Percentiles rank a stretch among this genome's conserved stretches.
These are phyloP conservation scores for Kalaharituber pfeilii DNA, from an alignment of 2,329 filamentous ascomycete genomes.

Conservation along the genomic window DNA sequence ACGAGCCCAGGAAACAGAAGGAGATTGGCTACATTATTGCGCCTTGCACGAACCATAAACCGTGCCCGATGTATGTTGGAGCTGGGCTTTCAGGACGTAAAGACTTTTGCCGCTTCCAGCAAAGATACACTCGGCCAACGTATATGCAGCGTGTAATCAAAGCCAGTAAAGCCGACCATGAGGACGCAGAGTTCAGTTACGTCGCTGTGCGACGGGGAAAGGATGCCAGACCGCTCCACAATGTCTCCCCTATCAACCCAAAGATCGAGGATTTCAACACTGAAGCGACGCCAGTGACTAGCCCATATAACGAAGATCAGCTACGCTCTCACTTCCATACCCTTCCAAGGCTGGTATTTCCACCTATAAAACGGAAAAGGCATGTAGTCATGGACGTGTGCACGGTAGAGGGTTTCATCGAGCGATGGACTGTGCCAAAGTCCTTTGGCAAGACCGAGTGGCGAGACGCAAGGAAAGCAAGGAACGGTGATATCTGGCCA, in stretches of 20 bases:
- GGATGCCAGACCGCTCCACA: constrained; percentile 28
- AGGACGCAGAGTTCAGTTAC: constrained; percentile 84
- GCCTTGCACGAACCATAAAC: constrained; percentile 72
- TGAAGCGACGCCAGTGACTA: constrained; percentile 9
- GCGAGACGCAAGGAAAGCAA: constrained; percentile 75
- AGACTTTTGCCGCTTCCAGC: constrained; percentile 79
- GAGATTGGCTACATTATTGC: constrained; percentile 49
- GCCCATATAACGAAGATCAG: constrained; percentile 17
- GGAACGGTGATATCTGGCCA: constrained; percentile 91
- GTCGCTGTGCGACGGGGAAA: constrained; percentile 66
- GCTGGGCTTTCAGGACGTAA: constrained; percentile 54
- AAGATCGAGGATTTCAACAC: constrained; percentile 32
- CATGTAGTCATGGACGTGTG: constrained; percentile 85
- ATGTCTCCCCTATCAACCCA: neutral
- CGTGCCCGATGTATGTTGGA: constrained; percentile 72
- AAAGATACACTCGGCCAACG: constrained; percentile 67
- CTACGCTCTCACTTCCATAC: constrained; percentile 40
- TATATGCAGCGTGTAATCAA: constrained; percentile 65
- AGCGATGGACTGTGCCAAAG: constrained; percentile 83
- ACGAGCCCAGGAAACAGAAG: constrained; percentile 25
- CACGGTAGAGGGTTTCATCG: constrained; percentile 65
- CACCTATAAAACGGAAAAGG: constrained; percentile 70
- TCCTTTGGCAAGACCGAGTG: constrained; percentile 69
- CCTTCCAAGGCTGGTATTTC: constrained; percentile 60
- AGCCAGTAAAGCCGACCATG: constrained; percentile 56